Evolutionary conservation across 2,329 filamentous ascomycete species (phyloP), one percentile per base, ranked within the genome.

Genomic region (Diplodia seriata): DNA sequence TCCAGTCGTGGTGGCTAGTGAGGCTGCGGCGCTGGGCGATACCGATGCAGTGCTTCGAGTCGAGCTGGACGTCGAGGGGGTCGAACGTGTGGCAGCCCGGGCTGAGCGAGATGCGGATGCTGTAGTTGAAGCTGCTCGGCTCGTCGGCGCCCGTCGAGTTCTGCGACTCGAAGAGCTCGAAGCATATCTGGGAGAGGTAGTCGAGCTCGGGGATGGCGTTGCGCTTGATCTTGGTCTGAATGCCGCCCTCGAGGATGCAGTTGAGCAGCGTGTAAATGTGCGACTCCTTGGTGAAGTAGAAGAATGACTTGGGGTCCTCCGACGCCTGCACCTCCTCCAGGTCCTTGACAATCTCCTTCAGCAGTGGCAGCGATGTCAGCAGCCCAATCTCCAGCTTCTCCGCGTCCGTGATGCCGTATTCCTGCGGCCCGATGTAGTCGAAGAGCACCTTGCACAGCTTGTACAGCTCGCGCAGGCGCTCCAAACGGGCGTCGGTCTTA

Each of bases 321-420:
- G 92, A 96, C 3, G 95, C 94, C 80, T 99, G 95, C 79, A 98
- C 93, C 80, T 98, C 94, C 81, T 99, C 96, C 2, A 99, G 85
- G 74, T 99, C 94, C 75, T 94, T 91, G 7, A 99, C 95, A 73
- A 99, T 97, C 80, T 99, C 95, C 78, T 96, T 96, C 55, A 99
- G 87, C 18, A 99, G 85, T 2, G 95, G 96, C 56, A 99, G 83
- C 14, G 94, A 97, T 0, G 95, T 99, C 72, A 99, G 83, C 1
- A 99, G 86, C 1, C 95, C 95, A 78, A 99, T 99, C 77, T 99
- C 95, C n/a, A 99, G 87, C 83, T 99, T 99, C 81, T 99, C 95
- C 69, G 89, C 90, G 75, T 97, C 91, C 4, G 91, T 93, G 72
- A 99, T 99, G 66, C 95, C 95, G 76, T 99, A 99, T 79, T 99